Percentiles rank a stretch among this genome's conserved stretches.
Evolutionary conservation across 2,329 filamentous ascomycete species (phyloP).

Genomic region (Colletotrichum cordylinicola): DNA sequence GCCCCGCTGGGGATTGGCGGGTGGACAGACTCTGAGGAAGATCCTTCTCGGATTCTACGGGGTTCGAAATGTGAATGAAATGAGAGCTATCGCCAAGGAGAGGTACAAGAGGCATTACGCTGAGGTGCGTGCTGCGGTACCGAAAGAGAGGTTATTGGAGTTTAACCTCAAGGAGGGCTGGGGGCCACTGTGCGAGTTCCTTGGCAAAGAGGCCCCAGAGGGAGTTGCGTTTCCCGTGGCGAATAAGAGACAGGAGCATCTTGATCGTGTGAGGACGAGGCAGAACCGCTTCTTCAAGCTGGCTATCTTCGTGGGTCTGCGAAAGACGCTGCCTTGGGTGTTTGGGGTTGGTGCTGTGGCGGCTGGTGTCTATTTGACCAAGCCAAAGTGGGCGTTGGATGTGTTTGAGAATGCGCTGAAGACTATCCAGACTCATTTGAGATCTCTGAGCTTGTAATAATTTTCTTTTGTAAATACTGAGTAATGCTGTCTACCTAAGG

Average conservation of each 20-base stretch:
- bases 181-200: constrained; percentile 44
- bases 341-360: not conserved
- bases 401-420: not conserved
- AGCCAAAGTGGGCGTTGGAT: not conserved
- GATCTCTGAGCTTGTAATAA: not conserved
- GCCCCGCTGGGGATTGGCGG: constrained; percentile 35
- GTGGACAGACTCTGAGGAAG: constrained; percentile 28
- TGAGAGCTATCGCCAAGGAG: constrained; percentile 41
- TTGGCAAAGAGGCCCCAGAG: constrained; percentile 40
- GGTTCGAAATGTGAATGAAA: constrained; percentile 28
- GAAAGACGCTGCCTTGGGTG: not conserved
- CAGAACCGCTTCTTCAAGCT: constrained; percentile 10
- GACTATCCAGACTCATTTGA: not conserved
- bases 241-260: constrained; percentile 31
- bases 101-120: constrained; percentile 43
- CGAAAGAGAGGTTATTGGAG: constrained; percentile 39
- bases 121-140: constrained; percentile 38
- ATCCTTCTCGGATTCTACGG: constrained; percentile 33
- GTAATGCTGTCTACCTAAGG: not conserved
- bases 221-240: constrained; percentile 34
- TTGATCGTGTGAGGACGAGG: constrained; percentile 3
- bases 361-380: not conserved
- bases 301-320: not conserved
- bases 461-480: not conserved
- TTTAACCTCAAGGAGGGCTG: constrained; percentile 45